These are phyloP conservation scores for Akanthomyces dipterigenus DNA, from an alignment of 2,329 filamentous ascomycete species.

Conservation along the genomic window DNA sequence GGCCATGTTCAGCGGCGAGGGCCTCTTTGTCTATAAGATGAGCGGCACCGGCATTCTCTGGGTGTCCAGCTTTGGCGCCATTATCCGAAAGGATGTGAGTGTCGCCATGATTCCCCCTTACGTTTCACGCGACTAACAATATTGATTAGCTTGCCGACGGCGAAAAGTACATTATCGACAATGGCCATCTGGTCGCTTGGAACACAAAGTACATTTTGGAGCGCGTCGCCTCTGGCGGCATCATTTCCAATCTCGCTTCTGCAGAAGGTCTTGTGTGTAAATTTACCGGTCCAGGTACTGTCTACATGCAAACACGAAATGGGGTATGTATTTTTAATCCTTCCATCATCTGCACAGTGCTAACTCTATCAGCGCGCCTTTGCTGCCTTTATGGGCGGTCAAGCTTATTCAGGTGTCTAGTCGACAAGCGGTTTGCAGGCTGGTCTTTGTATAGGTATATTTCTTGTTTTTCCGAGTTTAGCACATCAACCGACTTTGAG, in stretches of 20 bases:
- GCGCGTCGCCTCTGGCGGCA: slow-evolving; percentile 80
- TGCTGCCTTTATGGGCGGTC: slow-evolving; percentile 44
- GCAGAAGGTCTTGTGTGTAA: slow-evolving; percentile 91
- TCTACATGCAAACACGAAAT: slow-evolving; percentile 91
- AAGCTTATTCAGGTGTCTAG: slow-evolving; percentile 28
- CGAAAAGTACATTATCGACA: slow-evolving; percentile 88
- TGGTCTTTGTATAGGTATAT: neutral
- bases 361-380: slow-evolving; percentile 39
- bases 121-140: slow-evolving; percentile 19
- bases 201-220: slow-evolving; percentile 92
- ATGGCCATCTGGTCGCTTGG: slow-evolving; percentile 92
- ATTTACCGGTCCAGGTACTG: slow-evolving; percentile 83
- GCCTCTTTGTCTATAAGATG: slow-evolving; percentile 84
- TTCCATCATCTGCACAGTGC: neutral
- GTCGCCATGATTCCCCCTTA: neutral
- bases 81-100: slow-evolving; percentile 85
- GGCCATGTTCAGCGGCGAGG: slow-evolving; percentile 90
- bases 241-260: slow-evolving; percentile 79
- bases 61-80: slow-evolving; percentile 90
- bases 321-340: slow-evolving; percentile 41
- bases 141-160: slow-evolving; percentile 47
- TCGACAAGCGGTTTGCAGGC: neutral
- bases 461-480: neutral
- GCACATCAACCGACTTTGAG: neutral
- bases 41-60: slow-evolving; percentile 75